A percentile compares a stretch with the other conserved stretches of the same genome.
Conservation (phyloP, 371 early-diverging fungal genomes). For the Lichtheimia ramosa region DNA sequence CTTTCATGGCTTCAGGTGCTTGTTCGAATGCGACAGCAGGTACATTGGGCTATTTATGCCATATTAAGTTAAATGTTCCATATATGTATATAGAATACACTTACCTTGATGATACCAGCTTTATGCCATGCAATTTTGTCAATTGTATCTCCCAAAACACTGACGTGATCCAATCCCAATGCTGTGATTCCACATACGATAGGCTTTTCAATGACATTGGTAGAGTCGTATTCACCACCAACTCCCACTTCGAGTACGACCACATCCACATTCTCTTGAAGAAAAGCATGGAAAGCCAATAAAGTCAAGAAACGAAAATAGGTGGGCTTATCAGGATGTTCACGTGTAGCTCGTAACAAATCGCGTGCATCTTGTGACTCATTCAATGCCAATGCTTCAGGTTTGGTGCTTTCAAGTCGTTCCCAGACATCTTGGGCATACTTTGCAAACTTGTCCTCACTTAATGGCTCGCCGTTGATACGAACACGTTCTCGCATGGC, state of each 20-base stretch:
- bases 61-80: neutral
- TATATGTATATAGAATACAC: neutral
- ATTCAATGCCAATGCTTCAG: slow-evolving; percentile 29
- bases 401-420: slow-evolving; percentile 56
- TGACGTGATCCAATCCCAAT: slow-evolving; percentile 80
- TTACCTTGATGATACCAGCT: slow-evolving; percentile 85
- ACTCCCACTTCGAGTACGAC: slow-evolving; percentile 84
- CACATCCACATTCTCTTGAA: slow-evolving; percentile 81
- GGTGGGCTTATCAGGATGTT: slow-evolving; percentile 69
- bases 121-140: slow-evolving; percentile 93
- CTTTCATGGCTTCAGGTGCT: slow-evolving; percentile 64
- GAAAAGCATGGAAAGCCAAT: slow-evolving; percentile 86
- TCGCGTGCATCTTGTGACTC: slow-evolving; percentile 24
- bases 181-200: slow-evolving; percentile 81
- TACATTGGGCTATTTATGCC: slow-evolving; percentile 40
- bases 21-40: slow-evolving; percentile 79
- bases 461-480: slow-evolving; percentile 84
- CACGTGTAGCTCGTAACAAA: slow-evolving; percentile 34
- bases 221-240: slow-evolving; percentile 86
- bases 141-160: slow-evolving; percentile 72
- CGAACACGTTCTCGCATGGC: slow-evolving; percentile 94
- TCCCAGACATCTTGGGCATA: slow-evolving; percentile 91
- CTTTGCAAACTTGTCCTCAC: slow-evolving; percentile 73
- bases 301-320: slow-evolving; percentile 92
- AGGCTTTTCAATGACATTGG: slow-evolving; percentile 74